A percentile compares a stretch with the other conserved stretches of the same genome.
Evolutionary conservation across 257 asterid genomes (phyloP).

Genomic region (Solanum sejunctum): DNA sequence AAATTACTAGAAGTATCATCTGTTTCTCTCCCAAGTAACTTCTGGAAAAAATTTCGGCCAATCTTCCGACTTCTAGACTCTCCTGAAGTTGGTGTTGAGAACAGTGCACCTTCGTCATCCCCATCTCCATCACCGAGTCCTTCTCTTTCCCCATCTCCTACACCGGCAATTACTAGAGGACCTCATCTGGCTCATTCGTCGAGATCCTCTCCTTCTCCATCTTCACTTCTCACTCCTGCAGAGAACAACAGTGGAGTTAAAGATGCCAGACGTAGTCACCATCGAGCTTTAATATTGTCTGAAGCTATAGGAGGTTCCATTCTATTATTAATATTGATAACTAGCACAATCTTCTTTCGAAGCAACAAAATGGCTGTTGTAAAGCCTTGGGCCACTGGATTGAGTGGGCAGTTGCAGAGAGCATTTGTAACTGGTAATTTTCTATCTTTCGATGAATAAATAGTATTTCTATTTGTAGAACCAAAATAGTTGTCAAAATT

Average conservation of each 20-base stretch:
- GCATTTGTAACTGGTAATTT: constrained; percentile 68
- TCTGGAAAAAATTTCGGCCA: not conserved
- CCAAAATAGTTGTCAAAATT: not conserved
- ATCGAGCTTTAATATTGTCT: constrained; percentile 13
- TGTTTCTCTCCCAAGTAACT: not conserved
- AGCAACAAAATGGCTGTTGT: constrained; percentile 60
- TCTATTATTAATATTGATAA: constrained; percentile 24
- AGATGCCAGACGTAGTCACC: not conserved
- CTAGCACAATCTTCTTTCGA: constrained; percentile 18
- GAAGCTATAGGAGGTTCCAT: constrained; percentile 47
- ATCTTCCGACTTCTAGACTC: not conserved
- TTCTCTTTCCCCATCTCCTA: constrained; percentile 20
- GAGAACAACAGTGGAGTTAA: constrained; percentile 4
- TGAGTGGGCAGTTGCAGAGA: constrained; percentile 91
- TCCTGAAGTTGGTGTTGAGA: not conserved
- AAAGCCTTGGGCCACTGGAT: constrained; percentile 88
- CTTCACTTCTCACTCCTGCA: constrained; percentile 15
- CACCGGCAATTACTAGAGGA: constrained; percentile 8
- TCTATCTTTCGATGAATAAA: not conserved
- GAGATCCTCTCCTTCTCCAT: constrained; percentile 14
- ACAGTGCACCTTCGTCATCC: not conserved
- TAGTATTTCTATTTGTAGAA: not conserved
- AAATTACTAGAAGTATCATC: constrained; percentile 24
- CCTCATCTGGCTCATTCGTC: constrained; percentile 17
- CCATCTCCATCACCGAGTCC: constrained; percentile 3